Percentiles rank a stretch among this genome's conserved stretches.
Evolutionary conservation across 2,329 filamentous ascomycete genomes (phyloP).

Genomic region (Monosporascus sp.): DNA sequence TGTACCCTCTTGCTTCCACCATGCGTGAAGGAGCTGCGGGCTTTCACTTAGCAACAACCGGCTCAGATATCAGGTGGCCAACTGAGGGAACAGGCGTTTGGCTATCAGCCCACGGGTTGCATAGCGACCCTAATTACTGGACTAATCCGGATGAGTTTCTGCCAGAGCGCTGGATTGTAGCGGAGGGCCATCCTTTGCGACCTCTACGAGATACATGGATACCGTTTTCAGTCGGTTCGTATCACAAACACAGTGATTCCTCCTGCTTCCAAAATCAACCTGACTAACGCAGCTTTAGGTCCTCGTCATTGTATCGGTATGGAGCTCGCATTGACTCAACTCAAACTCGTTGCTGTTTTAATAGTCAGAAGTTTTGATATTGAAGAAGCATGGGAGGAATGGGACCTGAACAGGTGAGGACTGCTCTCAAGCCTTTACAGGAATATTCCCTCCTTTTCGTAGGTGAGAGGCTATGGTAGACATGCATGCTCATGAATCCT

Average conservation of each 20-base stretch:
- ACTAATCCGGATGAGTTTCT: slow-evolving; percentile 29
- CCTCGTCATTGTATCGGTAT: slow-evolving; percentile 53
- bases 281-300: slow-evolving; percentile 12
- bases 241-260: too few relatives aligned
- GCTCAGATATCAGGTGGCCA: slow-evolving; percentile 19
- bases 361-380: slow-evolving; percentile 47
- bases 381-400: slow-evolving; percentile 36
- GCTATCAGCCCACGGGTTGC: slow-evolving; percentile 15
- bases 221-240: slow-evolving; percentile 42
- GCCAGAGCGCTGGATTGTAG: slow-evolving; percentile 27
- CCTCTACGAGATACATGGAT: slow-evolving; percentile 39
- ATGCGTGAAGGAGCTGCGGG: slow-evolving; percentile 14
- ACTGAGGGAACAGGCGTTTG: slow-evolving; percentile 23
- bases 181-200: slow-evolving; percentile 22
- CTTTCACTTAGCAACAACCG: slow-evolving; percentile 16
- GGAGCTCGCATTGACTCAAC: slow-evolving; percentile 49
- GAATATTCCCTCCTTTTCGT: not conserved
- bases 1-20: slow-evolving; percentile 26
- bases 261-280: too few relatives aligned
- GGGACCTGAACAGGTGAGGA: slow-evolving; percentile 24
- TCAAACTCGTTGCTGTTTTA: slow-evolving; percentile 44
- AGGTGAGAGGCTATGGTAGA: not conserved
- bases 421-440: not conserved
- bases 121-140: slow-evolving; percentile 25
- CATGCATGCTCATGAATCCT: slow-evolving; percentile 1